These are phyloP conservation scores for Aegilops umbellulata DNA, from an alignment of 176 grass and related monocot species.

Conservation along the genomic window DNA sequence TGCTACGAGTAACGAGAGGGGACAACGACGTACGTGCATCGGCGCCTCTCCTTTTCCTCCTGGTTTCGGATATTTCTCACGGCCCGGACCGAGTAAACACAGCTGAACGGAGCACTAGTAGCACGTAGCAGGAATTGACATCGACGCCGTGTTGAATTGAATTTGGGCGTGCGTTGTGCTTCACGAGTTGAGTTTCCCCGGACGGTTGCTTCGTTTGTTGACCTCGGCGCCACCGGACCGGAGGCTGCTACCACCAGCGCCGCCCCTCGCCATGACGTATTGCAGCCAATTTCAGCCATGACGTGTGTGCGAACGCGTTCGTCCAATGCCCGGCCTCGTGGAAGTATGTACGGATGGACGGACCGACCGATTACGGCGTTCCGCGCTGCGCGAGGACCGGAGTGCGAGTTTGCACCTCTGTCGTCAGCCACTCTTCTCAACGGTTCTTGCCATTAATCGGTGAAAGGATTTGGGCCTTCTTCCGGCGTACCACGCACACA, in stretches of 20 bases:
- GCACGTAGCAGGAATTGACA: not conserved
- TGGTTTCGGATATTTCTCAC: not conserved
- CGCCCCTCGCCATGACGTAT: too few species aligned
- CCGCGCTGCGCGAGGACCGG: too few species aligned
- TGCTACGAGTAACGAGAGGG: not conserved
- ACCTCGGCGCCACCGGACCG: not conserved
- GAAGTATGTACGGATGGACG: too few species aligned
- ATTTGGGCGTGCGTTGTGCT: not conserved
- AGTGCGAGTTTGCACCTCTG: too few species aligned
- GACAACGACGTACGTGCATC: not conserved
- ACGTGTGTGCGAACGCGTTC: not conserved
- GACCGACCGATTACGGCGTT: too few species aligned
- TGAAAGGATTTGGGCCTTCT: too few species aligned
- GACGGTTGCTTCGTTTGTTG: not conserved
- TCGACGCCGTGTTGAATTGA: constrained; percentile 14
- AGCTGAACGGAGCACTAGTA: not conserved
- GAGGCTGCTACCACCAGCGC: not conserved
- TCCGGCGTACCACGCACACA: too few species aligned
- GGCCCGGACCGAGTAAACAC: constrained; percentile 23
- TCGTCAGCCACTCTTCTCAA: too few species aligned
- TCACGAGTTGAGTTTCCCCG: not conserved
- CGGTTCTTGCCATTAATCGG: too few species aligned
- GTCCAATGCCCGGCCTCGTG: too few species aligned
- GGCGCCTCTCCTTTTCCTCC: not conserved
- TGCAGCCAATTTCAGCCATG: not conserved